Conservation (phyloP, 2,329 filamentous ascomycete species). For the Paraphaeosphaeria minitans region DNA sequence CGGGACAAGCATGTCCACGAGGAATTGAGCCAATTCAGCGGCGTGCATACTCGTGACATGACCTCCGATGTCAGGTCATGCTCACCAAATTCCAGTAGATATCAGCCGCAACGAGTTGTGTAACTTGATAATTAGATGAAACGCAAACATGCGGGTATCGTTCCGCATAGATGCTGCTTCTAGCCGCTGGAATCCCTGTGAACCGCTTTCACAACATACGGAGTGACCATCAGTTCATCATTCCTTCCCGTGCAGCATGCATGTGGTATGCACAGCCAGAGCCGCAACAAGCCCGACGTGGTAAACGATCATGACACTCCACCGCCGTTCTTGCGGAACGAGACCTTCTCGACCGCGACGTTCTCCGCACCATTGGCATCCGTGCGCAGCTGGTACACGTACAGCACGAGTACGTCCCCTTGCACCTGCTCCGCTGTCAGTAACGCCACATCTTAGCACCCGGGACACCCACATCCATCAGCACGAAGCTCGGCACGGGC, state of each 20-base stretch:
- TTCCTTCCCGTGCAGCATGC: conserved; percentile 8
- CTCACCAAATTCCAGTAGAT: neutral
- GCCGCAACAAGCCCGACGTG: conserved; percentile 19
- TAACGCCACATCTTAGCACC: neutral
- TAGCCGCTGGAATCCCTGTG: conserved; percentile 24
- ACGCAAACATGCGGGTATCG: conserved; percentile 11
- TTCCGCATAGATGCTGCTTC: conserved; percentile 23
- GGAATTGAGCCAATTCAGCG: neutral
- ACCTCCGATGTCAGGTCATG: conserved; percentile 1
- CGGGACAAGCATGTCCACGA: neutral
- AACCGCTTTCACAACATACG: conserved; percentile 23
- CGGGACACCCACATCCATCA: conserved; percentile 85
- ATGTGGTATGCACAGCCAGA: conserved; percentile 9
- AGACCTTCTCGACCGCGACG: conserved; percentile 62
- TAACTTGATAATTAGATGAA: conserved; percentile 3
- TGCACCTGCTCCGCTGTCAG: conserved; percentile 69
- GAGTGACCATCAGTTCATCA: conserved; percentile 1
- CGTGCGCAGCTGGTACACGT: conserved; percentile 74
- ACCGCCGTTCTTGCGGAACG: conserved; percentile 57
- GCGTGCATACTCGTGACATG: conserved; percentile 4
- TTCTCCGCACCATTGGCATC: conserved; percentile 59
- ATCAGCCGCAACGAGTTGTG: conserved; percentile 6
- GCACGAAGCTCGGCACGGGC: conserved; percentile 86
- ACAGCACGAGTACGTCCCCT: conserved; percentile 92
- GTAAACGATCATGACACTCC: conserved; percentile 39